These are phyloP conservation scores for Fusarium nygamai DNA, from an alignment of 2,329 filamentous ascomycete genomes.

Conservation along the genomic window DNA sequence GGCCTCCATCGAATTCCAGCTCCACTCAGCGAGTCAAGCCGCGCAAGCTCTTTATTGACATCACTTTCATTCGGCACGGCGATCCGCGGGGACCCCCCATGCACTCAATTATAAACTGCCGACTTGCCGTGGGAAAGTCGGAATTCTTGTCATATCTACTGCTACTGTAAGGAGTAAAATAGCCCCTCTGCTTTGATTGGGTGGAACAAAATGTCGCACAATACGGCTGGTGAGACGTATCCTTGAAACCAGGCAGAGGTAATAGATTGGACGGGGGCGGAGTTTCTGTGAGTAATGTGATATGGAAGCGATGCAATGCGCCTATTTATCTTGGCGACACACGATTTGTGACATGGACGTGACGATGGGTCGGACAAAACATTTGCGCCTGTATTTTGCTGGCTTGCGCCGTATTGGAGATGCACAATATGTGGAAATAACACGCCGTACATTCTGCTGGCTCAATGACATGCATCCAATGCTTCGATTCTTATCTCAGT, in stretches of 20 bases:
- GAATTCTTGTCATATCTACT: not conserved
- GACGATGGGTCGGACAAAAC: not conserved
- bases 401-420: not conserved
- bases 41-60: constrained; percentile 15
- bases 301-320: not conserved
- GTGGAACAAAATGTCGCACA: constrained; percentile 5
- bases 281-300: not conserved
- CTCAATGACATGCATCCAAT: not conserved
- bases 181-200: not conserved
- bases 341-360: not conserved
- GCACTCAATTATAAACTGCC: not conserved
- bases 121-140: not conserved
- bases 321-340: not conserved
- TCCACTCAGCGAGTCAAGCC: constrained; percentile 2
- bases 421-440: not conserved
- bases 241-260: constrained; percentile 9
- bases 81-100: constrained; percentile 1
- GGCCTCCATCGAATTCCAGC: not conserved
- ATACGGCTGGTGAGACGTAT: constrained; percentile 10
- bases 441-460: not conserved
- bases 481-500: not conserved
- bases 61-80: not conserved
- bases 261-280: not conserved
- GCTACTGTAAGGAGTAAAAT: not conserved
- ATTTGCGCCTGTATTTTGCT: not conserved